Evolutionary conservation across 208 protist species (phyloP).

Genomic region (Leptomonas seymouri): DNA sequence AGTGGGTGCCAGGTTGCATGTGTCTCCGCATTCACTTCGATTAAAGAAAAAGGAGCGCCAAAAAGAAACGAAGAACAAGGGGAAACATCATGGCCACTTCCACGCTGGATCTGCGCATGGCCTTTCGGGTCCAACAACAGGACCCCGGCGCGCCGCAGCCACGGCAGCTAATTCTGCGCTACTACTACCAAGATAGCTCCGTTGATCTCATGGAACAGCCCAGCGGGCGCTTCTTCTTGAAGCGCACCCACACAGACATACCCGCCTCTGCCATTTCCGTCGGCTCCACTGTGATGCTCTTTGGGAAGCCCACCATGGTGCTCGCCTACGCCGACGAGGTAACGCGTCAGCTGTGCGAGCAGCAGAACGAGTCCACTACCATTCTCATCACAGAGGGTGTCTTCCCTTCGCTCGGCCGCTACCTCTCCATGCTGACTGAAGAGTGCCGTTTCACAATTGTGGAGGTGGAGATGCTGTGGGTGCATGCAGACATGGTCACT

Average conservation of each 20-base stretch:
- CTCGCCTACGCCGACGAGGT: conserved; percentile 82
- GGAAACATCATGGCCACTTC: conserved; percentile 57
- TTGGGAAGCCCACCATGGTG: conserved; percentile 65
- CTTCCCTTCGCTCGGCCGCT: conserved; percentile 60
- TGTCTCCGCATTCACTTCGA: no score
- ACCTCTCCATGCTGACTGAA: conserved; percentile 75
- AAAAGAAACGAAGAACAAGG: no score
- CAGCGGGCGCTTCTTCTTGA: conserved; percentile 62
- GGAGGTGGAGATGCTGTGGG: conserved; percentile 75
- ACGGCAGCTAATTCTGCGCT: conserved; percentile 62
- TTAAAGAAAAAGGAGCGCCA: no score
- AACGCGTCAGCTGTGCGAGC: conserved; percentile 76
- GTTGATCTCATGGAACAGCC: conserved; percentile 72
- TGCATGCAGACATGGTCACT: conserved; percentile 32
- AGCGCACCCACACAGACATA: conserved; percentile 52
- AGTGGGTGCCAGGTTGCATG: no score
- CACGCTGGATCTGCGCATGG: conserved; percentile 76
- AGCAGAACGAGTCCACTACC: conserved; percentile 63
- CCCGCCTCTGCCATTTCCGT: conserved; percentile 60
- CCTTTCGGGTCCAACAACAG: conserved; percentile 75
- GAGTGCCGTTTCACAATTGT: conserved; percentile 78
- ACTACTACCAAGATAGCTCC: conserved; percentile 77
- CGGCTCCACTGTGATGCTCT: conserved; percentile 61
- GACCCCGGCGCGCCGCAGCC: conserved; percentile 60
- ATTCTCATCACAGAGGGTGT: conserved; percentile 65